Conservation (phyloP, 2,329 filamentous ascomycete genomes). For the Aspergillus sp. region DNA sequence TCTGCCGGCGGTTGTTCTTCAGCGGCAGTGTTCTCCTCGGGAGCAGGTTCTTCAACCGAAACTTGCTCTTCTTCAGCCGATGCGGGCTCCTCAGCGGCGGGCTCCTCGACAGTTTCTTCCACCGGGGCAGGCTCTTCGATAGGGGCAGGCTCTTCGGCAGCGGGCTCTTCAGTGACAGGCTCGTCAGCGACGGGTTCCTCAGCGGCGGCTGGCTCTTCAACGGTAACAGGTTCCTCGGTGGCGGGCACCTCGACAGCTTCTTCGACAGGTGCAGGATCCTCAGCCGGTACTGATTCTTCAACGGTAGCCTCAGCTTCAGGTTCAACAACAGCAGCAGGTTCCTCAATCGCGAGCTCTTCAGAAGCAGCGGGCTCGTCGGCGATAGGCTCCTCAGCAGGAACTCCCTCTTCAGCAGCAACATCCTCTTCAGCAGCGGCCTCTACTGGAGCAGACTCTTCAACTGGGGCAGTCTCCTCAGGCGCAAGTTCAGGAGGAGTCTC, state of each 20-base stretch:
- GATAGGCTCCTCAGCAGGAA: background rate
- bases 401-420: background rate
- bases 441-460: slow-evolving; percentile 15
- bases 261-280: background rate
- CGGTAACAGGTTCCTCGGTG: background rate
- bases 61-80: slow-evolving; percentile 15
- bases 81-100: slow-evolving; percentile 12
- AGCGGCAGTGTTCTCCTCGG: slow-evolving; percentile 20
- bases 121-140: slow-evolving; percentile 16
- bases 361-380: slow-evolving; percentile 19
- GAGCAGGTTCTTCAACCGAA: slow-evolving; percentile 19
- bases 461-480: slow-evolving; percentile 18
- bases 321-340: slow-evolving; percentile 13
- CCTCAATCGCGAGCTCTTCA: slow-evolving; percentile 21
- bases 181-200: slow-evolving; percentile 19
- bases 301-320: slow-evolving; percentile 10
- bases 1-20: slow-evolving; percentile 15
- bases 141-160: slow-evolving; percentile 19
- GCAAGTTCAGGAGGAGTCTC: slow-evolving; percentile 13
- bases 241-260: slow-evolving; percentile 18
- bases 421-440: background rate
- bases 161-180: slow-evolving; percentile 17
- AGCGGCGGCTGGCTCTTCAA: slow-evolving; percentile 14
- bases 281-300: slow-evolving; percentile 4
- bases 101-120: slow-evolving; percentile 15